Conservation (phyloP, 1,284 basidiomycete species). For the Cutaneotrichosporon daszewskae region DNA sequence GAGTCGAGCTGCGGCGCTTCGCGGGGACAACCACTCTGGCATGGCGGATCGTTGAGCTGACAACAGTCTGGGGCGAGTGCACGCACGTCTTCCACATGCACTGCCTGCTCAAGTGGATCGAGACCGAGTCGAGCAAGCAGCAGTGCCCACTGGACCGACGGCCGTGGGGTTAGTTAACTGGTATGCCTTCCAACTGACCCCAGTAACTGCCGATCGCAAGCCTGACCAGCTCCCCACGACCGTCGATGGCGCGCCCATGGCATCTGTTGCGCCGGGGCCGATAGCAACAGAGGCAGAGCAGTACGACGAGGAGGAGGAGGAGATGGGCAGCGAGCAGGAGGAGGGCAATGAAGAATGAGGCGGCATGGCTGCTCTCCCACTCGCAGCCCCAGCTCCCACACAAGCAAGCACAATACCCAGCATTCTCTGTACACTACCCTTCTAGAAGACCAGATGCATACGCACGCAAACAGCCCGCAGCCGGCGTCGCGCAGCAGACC, state of each 20-base stretch:
- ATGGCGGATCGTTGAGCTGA: neutral
- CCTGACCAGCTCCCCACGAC: conserved; percentile 43
- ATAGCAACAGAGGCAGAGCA: conserved; percentile 7
- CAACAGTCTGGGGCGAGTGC: conserved; percentile 82
- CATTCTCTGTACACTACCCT: no score
- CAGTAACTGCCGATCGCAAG: conserved; percentile 40
- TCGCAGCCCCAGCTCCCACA: no score
- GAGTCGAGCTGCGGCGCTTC: conserved; percentile 38
- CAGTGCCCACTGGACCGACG: conserved; percentile 92
- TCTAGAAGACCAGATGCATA: no score
- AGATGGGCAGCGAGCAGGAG: conserved; percentile 5
- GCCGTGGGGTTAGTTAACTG: conserved; percentile 68
- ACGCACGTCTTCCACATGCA: conserved; percentile 94
- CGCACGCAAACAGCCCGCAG: no score
- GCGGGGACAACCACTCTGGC: neutral
- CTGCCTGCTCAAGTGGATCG: conserved; percentile 89
- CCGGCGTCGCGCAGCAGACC: no score
- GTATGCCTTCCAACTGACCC: conserved; percentile 1
- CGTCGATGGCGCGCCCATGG: conserved; percentile 30
- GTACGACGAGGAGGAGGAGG: conserved; percentile 7
- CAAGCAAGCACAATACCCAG: no score
- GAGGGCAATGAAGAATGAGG: no score
- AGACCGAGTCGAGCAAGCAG: conserved; percentile 74
- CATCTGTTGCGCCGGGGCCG: conserved; percentile 31
- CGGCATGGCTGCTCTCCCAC: no score